Conservation (phyloP, 805 yeast genomes). For the Alloascoidea africana region DNA sequence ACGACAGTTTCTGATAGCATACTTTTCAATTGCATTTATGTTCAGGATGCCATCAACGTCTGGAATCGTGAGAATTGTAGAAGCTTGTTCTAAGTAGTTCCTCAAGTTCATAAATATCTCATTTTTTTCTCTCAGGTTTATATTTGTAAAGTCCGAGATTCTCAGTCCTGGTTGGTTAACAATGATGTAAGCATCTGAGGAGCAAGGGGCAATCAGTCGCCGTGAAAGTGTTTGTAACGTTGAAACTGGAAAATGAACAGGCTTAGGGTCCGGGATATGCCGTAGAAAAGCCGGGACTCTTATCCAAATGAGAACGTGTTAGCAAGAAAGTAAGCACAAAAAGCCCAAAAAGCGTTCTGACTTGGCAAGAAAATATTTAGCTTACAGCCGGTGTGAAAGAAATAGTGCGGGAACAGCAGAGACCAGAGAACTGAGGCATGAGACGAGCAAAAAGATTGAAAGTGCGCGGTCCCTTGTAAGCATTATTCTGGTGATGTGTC, state of each 20-base stretch:
- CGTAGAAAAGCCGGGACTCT: conserved; percentile 1
- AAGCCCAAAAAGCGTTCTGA: not conserved
- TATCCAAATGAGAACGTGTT: not conserved
- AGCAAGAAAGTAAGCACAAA: not conserved
- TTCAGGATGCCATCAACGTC: conserved; percentile 17
- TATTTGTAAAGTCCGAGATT: conserved; percentile 26
- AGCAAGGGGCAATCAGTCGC: conserved; percentile 23
- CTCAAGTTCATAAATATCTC: conserved; percentile 9
- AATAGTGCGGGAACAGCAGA: not conserved
- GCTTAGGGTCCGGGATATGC: conserved; percentile 1
- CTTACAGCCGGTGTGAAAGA: conserved; percentile 1
- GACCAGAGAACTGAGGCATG: no score
- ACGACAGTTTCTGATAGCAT: conserved; percentile 30
- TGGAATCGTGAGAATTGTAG: conserved; percentile 13
- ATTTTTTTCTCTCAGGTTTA: conserved; percentile 4
- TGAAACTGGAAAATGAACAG: not conserved
- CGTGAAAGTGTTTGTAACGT: conserved; percentile 10
- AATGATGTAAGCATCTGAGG: conserved; percentile 36
- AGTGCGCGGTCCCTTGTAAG: not conserved
- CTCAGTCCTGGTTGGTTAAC: conserved; percentile 38
- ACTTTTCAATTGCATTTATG: conserved; percentile 24
- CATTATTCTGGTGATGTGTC: no score
- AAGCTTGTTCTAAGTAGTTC: conserved; percentile 8
- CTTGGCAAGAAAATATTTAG: no score
- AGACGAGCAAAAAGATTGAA: conserved; percentile 1